Evolutionary conservation across 495 filamentous ascomycete species (phyloP).

Genomic region (Xylaria sp.): DNA sequence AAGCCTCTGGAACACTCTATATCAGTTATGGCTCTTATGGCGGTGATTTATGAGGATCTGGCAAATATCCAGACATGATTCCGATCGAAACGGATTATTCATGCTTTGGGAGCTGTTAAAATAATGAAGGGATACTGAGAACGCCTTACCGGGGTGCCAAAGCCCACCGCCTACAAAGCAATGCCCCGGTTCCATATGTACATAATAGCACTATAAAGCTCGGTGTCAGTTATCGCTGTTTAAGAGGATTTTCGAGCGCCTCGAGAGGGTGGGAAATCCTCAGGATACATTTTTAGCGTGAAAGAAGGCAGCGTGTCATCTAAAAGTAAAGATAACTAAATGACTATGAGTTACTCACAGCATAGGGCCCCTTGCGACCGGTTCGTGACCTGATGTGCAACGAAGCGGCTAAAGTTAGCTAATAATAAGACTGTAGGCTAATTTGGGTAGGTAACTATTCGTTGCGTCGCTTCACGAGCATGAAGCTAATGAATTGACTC

Average conservation of each 20-base stretch:
- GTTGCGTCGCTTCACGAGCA: neutral
- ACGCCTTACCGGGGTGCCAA: conserved; percentile 66
- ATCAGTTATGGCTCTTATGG: neutral
- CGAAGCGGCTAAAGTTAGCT: neutral
- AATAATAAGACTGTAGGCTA: neutral
- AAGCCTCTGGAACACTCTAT: conserved; percentile 42
- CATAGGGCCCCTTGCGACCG: conserved; percentile 84
- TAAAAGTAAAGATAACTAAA: neutral
- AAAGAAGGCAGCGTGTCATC: neutral
- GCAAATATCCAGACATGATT: neutral
- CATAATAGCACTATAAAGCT: conserved; percentile 66
- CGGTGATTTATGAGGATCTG: neutral
- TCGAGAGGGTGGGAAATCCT: no score
- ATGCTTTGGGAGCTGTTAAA: neutral
- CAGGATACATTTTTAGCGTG: neutral
- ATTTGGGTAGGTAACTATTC: neutral
- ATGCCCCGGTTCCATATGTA: conserved; percentile 52
- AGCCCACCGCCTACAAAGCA: conserved; percentile 72
- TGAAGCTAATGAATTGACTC: neutral
- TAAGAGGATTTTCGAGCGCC: no score
- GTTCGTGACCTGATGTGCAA: conserved; percentile 66
- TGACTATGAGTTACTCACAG: conserved; percentile 34
- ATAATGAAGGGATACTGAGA: neutral
- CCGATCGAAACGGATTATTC: neutral
- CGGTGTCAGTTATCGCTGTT: neutral